Conservation (phyloP, 2,329 filamentous ascomycete species). For the Calonectria leucothoes region DNA sequence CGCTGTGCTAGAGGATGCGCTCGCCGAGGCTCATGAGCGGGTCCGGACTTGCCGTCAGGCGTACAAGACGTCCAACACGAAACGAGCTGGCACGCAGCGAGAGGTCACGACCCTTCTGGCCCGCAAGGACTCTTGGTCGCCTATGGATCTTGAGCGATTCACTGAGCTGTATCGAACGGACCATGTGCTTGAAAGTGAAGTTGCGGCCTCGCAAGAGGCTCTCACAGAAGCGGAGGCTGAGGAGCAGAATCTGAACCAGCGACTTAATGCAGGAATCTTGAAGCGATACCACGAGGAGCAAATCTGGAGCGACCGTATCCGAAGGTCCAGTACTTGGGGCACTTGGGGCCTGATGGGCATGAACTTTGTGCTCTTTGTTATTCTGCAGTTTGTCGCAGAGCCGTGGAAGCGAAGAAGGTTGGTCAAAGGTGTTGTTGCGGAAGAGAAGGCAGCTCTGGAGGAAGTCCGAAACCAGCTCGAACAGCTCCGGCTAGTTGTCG, state of each 20-base stretch:
- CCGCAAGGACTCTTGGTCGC: constrained; percentile 92
- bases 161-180: constrained; percentile 92
- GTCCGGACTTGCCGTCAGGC: constrained; percentile 78
- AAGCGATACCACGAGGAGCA: constrained; percentile 98
- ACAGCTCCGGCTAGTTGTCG: constrained; percentile 45
- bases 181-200: constrained; percentile 90
- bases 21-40: constrained; percentile 68
- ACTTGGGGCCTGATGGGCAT: constrained; percentile 98
- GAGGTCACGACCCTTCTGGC: constrained; percentile 96
- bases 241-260: constrained; percentile 80
- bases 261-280: constrained; percentile 85
- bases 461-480: constrained; percentile 58
- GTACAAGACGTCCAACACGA: constrained; percentile 86
- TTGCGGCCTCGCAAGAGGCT: constrained; percentile 76
- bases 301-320: constrained; percentile 98
- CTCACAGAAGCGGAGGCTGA: constrained; percentile 82
- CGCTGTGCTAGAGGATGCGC: constrained; percentile 70
- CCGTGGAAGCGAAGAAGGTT: constrained; percentile 88
- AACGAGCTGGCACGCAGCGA: constrained; percentile 89
- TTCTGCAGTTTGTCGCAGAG: constrained; percentile 90
- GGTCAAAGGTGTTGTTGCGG: constrained; percentile 84
- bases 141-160: constrained; percentile 91
- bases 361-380: constrained; percentile 89
- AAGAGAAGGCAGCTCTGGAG: constrained; percentile 71
- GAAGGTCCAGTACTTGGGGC: constrained; percentile 96